Evolutionary conservation across 2,329 filamentous ascomycete genomes (phyloP).

Genomic region (Verticillium alfalfae): DNA sequence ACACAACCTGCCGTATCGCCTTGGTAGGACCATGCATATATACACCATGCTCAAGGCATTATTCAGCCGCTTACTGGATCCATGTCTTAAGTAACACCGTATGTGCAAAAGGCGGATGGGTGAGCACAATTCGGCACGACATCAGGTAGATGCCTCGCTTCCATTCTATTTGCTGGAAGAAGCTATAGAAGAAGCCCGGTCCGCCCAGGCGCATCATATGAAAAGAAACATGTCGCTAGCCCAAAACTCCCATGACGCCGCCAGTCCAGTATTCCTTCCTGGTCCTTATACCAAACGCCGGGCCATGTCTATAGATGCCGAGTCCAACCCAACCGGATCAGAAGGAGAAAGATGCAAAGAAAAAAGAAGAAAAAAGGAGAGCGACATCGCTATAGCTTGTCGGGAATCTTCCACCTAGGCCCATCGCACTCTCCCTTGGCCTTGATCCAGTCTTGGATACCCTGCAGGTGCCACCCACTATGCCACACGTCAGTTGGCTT

Average conservation of each 20-base stretch:
- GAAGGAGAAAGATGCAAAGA: not conserved
- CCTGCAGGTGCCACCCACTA: conserved; percentile 41
- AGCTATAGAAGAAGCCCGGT: not conserved
- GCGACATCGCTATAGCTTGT: conserved; percentile 2
- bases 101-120: too few relatives aligned
- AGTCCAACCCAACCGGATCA: not conserved
- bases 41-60: too few relatives aligned
- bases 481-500: conserved; percentile 23
- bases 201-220: not conserved
- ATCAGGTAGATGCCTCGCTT: not conserved
- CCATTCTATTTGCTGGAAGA: not conserved
- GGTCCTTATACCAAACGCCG: not conserved
- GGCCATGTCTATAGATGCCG: not conserved
- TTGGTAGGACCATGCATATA: too few relatives aligned
- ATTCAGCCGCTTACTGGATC: too few relatives aligned
- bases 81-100: too few relatives aligned
- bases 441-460: conserved; percentile 41
- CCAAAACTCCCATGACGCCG: not conserved
- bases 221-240: not conserved
- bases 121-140: not conserved
- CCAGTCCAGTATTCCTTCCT: not conserved
- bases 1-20: too few relatives aligned
- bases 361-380: not conserved
- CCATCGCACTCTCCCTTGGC: conserved; percentile 34
- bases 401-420: conserved; percentile 32